phyloP scores from a whole-genome alignment of 441 rosid species.

The Brassica hybrid region DNA sequence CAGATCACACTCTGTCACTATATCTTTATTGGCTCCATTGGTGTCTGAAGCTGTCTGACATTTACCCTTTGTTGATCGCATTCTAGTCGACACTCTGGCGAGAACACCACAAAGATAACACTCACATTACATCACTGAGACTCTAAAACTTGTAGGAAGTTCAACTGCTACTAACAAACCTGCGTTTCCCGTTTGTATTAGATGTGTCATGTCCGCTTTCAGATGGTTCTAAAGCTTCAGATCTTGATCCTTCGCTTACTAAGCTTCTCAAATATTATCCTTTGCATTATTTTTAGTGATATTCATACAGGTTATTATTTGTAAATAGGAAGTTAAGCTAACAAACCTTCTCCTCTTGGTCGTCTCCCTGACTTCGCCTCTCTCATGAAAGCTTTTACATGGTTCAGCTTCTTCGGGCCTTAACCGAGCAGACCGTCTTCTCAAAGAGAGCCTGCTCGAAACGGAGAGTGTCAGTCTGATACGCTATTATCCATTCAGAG shows the following conservation, averaged over 20 bases:
- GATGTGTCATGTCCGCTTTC: background rate
- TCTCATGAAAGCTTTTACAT: background rate
- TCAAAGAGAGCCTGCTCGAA: background rate
- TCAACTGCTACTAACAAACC: background rate
- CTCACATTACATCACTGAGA: background rate
- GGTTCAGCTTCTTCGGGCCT: background rate
- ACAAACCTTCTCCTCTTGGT: background rate
- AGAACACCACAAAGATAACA: background rate
- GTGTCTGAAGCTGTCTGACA: background rate
- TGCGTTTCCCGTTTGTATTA: background rate
- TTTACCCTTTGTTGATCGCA: background rate
- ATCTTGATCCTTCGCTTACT: conserved; percentile 1
- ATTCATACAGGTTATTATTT: background rate
- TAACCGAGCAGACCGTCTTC: background rate
- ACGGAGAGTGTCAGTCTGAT: background rate
- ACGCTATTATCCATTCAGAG: background rate
- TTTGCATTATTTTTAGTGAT: background rate
- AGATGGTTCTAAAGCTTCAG: background rate
- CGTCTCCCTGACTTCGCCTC: background rate
- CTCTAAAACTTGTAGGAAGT: background rate
- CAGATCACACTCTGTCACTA: background rate
- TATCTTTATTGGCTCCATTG: background rate
- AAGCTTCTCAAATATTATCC: background rate
- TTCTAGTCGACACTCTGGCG: background rate
- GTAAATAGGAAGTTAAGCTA: background rate